phyloP scores from a whole-genome alignment of 2,329 filamentous ascomycete genomes.

The Fusarium fujikuroi region DNA sequence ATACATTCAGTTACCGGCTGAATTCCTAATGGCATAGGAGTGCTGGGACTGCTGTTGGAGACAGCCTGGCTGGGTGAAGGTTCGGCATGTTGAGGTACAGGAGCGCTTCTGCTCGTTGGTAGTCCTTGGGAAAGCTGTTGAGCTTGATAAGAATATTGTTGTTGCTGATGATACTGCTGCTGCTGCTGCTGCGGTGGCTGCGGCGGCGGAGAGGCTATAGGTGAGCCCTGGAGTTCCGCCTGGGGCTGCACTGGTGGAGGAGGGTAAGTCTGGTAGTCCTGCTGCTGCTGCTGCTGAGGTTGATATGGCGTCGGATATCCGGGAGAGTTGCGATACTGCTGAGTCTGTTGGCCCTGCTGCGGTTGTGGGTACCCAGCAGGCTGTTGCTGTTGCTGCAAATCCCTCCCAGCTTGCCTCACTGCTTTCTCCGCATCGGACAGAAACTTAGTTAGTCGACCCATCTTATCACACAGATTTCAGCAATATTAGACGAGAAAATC shows the following conservation, averaged over 20 bases:
- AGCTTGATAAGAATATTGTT: not conserved
- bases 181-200: not conserved
- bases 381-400: not conserved
- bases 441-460: not conserved
- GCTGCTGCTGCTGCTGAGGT: not conserved
- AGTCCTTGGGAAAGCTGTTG: not conserved
- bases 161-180: not conserved
- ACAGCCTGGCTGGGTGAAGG: rapidly evolving
- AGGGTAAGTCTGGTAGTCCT: not conserved
- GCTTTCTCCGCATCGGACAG: not conserved
- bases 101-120: not conserved
- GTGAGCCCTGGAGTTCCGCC: not conserved
- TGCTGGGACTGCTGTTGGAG: not conserved
- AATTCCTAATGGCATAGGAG: not conserved
- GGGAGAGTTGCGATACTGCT: not conserved
- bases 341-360: not conserved
- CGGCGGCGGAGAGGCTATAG: not conserved
- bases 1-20: not conserved
- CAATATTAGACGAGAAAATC: too few relatives aligned
- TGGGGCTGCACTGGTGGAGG: not conserved
- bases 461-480: not conserved
- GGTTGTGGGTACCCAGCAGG: not conserved
- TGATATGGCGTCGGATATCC: not conserved
- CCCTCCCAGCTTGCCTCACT: not conserved
- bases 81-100: too few relatives aligned